Conservation (phyloP, 768 basidiomycete species). For the Coprinellus aureogranulatus region DNA sequence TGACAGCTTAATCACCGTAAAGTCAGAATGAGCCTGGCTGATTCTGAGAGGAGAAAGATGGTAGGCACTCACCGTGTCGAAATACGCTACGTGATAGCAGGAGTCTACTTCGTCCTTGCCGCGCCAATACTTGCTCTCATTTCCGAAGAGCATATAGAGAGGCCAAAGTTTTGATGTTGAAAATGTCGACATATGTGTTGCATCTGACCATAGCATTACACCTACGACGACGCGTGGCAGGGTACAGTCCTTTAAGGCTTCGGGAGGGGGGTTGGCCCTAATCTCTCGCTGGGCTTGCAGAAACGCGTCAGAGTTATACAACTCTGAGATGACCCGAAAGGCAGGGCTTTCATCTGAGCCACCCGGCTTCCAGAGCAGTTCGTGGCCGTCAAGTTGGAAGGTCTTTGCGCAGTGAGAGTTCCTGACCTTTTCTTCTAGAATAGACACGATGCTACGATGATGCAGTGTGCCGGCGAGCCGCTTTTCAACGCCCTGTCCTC, state of each 20-base stretch:
- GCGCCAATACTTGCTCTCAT: conserved; percentile 34
- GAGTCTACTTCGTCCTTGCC: conserved; percentile 14
- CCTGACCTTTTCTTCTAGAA: conserved; percentile 14
- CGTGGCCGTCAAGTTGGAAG: conserved; percentile 17
- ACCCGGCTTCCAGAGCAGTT: conserved; percentile 12
- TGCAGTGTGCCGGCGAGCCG: conserved; percentile 7
- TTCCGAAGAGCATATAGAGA: conserved; percentile 32
- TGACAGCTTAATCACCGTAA: conserved; percentile 8
- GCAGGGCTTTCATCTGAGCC: background rate
- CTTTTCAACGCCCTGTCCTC: conserved; percentile 3
- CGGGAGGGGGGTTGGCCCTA: conserved; percentile 10
- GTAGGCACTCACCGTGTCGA: conserved; percentile 26
- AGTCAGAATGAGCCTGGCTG: background rate
- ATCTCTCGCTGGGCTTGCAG: conserved; percentile 18
- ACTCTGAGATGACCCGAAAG: conserved; percentile 13
- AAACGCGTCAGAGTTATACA: conserved; percentile 20
- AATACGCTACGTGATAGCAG: conserved; percentile 31
- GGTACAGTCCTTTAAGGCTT: conserved; percentile 12
- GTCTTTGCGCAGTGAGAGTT: background rate
- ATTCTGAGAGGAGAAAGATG: too few species aligned
- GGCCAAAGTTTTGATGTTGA: conserved; percentile 33
- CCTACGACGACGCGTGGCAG: conserved; percentile 20
- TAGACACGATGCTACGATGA: conserved; percentile 12
- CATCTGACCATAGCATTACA: conserved; percentile 30
- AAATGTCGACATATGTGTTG: conserved; percentile 28